Evolutionary conservation across 495 filamentous ascomycete species (phyloP).

Genomic region (Penicillium lagena): DNA sequence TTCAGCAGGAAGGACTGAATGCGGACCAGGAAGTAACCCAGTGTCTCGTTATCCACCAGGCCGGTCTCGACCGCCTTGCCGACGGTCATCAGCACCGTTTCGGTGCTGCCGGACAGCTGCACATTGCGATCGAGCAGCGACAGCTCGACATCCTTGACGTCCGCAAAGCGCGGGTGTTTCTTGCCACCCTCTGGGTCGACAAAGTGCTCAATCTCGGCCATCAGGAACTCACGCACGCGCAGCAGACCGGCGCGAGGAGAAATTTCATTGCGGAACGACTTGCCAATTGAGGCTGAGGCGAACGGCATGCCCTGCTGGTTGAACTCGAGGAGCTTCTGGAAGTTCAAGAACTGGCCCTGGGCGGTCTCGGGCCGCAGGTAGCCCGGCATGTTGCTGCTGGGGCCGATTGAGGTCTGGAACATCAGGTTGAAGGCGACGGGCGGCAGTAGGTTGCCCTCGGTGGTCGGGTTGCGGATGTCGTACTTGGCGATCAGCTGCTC

Average conservation of each 20-base stretch:
- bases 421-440: constrained; percentile 69
- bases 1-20: constrained; percentile 68
- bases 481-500: constrained; percentile 57
- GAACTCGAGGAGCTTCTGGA: constrained; percentile 64
- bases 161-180: constrained; percentile 59
- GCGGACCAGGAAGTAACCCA: constrained; percentile 81
- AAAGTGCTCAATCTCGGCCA: constrained; percentile 72
- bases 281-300: constrained; percentile 68
- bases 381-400: constrained; percentile 55
- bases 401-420: constrained; percentile 68
- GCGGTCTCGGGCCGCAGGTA: constrained; percentile 64
- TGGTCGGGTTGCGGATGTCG: constrained; percentile 58
- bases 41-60: constrained; percentile 75
- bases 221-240: constrained; percentile 65
- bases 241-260: constrained; percentile 62
- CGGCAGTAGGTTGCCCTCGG: constrained; percentile 52
- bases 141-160: constrained; percentile 57
- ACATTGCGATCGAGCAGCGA: constrained; percentile 63
- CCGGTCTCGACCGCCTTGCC: constrained; percentile 63
- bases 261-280: constrained; percentile 71
- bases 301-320: constrained; percentile 67
- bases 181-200: constrained; percentile 68
- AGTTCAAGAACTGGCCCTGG: constrained; percentile 63
- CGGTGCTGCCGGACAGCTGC: constrained; percentile 63
- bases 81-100: constrained; percentile 53